Conservation (phyloP, 495 filamentous ascomycete genomes). For the Neurospora terricola region DNA sequence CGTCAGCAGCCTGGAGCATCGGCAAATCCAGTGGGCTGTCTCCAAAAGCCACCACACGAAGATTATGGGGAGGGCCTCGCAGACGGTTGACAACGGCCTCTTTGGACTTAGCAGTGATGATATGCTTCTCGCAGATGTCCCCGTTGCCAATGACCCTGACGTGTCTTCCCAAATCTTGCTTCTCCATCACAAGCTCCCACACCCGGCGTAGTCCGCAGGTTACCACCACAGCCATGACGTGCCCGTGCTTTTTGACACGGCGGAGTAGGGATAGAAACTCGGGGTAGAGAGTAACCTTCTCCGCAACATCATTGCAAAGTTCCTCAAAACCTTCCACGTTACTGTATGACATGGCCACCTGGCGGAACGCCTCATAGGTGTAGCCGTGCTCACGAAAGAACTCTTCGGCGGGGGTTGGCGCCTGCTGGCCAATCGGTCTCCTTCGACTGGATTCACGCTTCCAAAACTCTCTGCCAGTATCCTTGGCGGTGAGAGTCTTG, state of each 20-base stretch:
- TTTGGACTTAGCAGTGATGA: constrained; percentile 48
- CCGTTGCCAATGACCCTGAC: constrained; percentile 49
- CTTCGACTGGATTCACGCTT: constrained; percentile 11
- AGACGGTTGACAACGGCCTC: constrained; percentile 36
- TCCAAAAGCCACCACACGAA: constrained; percentile 51
- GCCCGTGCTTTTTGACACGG: constrained; percentile 17
- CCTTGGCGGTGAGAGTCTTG: constrained; percentile 43
- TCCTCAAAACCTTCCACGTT: constrained; percentile 40
- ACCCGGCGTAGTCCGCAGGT: constrained; percentile 47
- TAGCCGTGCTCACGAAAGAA: constrained; percentile 46
- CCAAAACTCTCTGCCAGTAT: constrained; percentile 50
- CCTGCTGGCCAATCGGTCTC: background rate
- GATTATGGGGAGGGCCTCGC: constrained; percentile 13
- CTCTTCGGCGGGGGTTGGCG: constrained; percentile 26
- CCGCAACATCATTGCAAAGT: constrained; percentile 39
- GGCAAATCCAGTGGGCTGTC: constrained; percentile 51
- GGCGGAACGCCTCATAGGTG: constrained; percentile 47
- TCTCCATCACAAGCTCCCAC: constrained; percentile 48
- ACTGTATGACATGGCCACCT: constrained; percentile 48
- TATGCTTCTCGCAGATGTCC: constrained; percentile 36
- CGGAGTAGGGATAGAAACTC: constrained; percentile 41
- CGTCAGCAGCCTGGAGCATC: constrained; percentile 47
- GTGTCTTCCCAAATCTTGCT: constrained; percentile 30
- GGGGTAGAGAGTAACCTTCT: constrained; percentile 34
- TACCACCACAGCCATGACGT: constrained; percentile 45